These are phyloP conservation scores for Gaertneriomyces semiglobifer DNA, from an alignment of 192 early-diverging fungal genomes.

Conservation along the genomic window DNA sequence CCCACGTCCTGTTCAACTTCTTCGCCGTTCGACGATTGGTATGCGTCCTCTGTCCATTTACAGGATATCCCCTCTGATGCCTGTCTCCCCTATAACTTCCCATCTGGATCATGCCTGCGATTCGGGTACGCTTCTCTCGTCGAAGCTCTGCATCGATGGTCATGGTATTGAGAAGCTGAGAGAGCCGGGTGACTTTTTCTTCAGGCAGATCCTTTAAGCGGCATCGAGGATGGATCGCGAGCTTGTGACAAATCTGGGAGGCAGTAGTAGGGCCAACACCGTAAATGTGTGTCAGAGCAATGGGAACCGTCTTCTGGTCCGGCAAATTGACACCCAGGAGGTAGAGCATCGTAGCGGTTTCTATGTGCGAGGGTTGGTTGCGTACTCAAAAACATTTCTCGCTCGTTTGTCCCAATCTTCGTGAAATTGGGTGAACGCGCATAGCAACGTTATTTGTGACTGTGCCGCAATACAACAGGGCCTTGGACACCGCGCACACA, in stretches of 20 bases:
- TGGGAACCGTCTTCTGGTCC: slow-evolving; percentile 78
- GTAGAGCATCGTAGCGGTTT: slow-evolving; percentile 63
- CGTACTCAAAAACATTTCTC: too few relatives aligned
- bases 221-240: slow-evolving; percentile 82
- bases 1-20: slow-evolving; percentile 63
- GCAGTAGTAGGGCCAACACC: slow-evolving; percentile 82
- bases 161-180: slow-evolving; percentile 82
- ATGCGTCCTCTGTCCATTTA: slow-evolving; percentile 81
- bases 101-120: slow-evolving; percentile 65
- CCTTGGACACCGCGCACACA: too few relatives aligned
- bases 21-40: slow-evolving; percentile 87
- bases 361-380: too few relatives aligned
- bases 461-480: too few relatives aligned
- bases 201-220: slow-evolving; percentile 86
- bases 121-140: slow-evolving; percentile 65
- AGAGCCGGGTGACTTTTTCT: slow-evolving; percentile 80
- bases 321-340: slow-evolving; percentile 93
- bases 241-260: slow-evolving; percentile 65
- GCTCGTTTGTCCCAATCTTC: too few relatives aligned
- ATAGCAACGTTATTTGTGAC: too few relatives aligned
- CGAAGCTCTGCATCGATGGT: slow-evolving; percentile 68
- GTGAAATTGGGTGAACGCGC: too few relatives aligned
- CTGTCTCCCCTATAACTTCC: slow-evolving; percentile 70
- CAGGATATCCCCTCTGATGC: slow-evolving; percentile 83
- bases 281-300: slow-evolving; percentile 84